These are phyloP conservation scores for Fagopyrum homotropicum DNA, from an alignment of 148 eudicot species.

Conservation along the genomic window DNA sequence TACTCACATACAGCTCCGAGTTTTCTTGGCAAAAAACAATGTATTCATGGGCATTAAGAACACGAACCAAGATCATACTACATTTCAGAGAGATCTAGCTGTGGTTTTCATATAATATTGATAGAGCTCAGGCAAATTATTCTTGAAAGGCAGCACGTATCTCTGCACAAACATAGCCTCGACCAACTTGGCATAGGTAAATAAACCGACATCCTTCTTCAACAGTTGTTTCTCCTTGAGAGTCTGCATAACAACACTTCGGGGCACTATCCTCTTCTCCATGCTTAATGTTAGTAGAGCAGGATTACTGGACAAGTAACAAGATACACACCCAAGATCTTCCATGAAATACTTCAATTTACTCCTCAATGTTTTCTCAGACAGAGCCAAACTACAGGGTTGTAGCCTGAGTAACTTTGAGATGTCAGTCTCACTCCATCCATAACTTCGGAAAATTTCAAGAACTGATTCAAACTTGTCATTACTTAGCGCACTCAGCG, in stretches of 20 bases:
- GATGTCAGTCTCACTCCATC: constrained; percentile 11
- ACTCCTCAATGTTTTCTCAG: not conserved
- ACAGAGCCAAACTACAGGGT: not conserved
- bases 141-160: not conserved
- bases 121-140: constrained; percentile 7
- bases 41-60: not conserved
- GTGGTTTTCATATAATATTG: not conserved
- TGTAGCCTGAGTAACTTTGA: not conserved
- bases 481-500: not conserved
- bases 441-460: not conserved
- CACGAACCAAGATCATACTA: not conserved
- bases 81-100: not conserved
- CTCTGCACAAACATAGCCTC: constrained; percentile 1
- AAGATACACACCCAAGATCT: not conserved
- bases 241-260: not conserved
- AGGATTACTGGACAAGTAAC: not conserved
- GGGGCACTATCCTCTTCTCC: constrained; percentile 12
- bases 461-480: not conserved
- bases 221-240: not conserved
- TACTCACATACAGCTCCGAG: too few relatives aligned
- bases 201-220: not conserved
- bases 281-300: not conserved
- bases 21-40: not conserved
- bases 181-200: not conserved
- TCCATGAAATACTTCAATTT: constrained; percentile 15